A percentile compares a stretch with the other conserved stretches of the same genome.
Conservation (phyloP, 1,139 yeast genomes). For the Pichia inconspicua region DNA sequence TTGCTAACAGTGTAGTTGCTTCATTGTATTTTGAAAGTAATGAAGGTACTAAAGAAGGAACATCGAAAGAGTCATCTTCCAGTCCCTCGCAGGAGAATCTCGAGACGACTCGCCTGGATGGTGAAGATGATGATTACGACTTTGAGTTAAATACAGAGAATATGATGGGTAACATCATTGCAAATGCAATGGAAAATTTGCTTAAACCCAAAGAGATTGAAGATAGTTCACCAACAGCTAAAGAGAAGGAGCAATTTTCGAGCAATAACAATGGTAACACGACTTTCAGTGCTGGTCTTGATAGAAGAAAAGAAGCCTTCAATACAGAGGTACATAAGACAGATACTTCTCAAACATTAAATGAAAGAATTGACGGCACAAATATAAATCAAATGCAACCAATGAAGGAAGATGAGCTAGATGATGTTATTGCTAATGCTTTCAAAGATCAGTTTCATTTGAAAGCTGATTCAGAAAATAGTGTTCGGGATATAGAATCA, state of each 20-base stretch:
- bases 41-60: neutral
- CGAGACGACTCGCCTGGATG: neutral
- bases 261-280: too few relatives aligned
- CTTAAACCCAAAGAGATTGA: neutral
- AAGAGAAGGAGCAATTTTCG: neutral
- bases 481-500: neutral
- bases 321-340: neutral
- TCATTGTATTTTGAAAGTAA: constrained; percentile 4
- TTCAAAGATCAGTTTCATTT: constrained; percentile 9
- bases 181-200: neutral
- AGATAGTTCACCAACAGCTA: neutral
- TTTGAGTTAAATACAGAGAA: neutral
- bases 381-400: neutral
- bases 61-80: neutral
- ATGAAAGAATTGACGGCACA: neutral
- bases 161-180: neutral
- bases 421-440: constrained; percentile 17
- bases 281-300: too few relatives aligned
- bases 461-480: constrained; percentile 1
- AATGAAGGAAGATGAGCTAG: constrained; percentile 10
- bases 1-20: constrained; percentile 11
- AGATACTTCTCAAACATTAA: neutral
- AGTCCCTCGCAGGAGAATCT: neutral
- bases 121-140: neutral
- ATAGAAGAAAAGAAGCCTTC: neutral